Conservation (phyloP, 352 stramenopile genomes). For the Phytophthora cactorum region DNA sequence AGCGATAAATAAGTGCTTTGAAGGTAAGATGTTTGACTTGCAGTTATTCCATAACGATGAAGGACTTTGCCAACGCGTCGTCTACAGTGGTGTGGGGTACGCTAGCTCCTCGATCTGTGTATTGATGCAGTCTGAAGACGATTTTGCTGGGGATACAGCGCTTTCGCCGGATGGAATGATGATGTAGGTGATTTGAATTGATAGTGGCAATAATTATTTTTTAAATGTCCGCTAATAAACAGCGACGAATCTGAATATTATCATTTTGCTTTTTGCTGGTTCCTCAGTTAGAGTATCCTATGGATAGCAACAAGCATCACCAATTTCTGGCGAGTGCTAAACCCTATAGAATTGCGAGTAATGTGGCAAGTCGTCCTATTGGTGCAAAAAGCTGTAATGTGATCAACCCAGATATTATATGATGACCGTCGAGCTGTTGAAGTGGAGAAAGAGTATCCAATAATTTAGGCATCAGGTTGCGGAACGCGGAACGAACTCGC, state of each 20-base stretch:
- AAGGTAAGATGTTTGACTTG: slow-evolving; percentile 65
- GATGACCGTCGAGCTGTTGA: background rate
- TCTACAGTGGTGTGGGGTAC: slow-evolving; percentile 64
- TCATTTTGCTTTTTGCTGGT: too few species aligned
- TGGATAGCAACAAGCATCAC: too few species aligned
- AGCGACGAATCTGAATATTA: too few species aligned
- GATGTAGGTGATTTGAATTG: slow-evolving; percentile 85
- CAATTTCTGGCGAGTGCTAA: too few species aligned
- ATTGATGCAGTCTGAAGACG: too few species aligned
- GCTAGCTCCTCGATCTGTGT: too few species aligned
- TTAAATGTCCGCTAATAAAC: too few species aligned
- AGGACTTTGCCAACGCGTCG: slow-evolving; percentile 70
- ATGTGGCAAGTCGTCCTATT: background rate
- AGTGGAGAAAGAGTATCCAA: background rate
- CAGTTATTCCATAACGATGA: slow-evolving; percentile 79
- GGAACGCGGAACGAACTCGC: background rate
- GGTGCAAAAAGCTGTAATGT: background rate
- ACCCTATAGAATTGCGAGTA: too few species aligned
- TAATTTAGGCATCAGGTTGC: background rate
- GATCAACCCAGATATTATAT: background rate
- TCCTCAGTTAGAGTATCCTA: too few species aligned
- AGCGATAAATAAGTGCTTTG: background rate
- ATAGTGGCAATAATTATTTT: too few species aligned
- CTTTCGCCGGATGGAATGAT: slow-evolving; percentile 82
- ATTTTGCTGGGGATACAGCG: slow-evolving; percentile 44